Evolutionary conservation across 208 protist species (phyloP).

Genomic region (Acanthamoeba divionensis): DNA sequence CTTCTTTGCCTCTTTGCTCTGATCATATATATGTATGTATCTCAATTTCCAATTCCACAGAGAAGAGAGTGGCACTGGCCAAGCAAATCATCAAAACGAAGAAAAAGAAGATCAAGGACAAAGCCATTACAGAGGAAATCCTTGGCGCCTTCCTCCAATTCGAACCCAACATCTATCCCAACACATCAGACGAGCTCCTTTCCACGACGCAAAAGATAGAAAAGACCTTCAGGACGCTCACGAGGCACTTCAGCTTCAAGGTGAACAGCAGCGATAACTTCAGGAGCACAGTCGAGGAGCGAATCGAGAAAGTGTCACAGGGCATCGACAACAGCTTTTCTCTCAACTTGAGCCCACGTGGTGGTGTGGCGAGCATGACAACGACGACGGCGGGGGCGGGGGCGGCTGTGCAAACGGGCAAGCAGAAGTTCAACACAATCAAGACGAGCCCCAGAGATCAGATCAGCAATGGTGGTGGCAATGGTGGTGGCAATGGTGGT

Average conservation of each 20-base stretch:
- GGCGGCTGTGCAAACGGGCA: too few species aligned
- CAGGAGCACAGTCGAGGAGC: too few species aligned
- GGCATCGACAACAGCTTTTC: too few species aligned
- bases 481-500: too few species aligned
- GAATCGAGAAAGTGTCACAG: too few species aligned
- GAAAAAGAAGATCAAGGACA: neutral
- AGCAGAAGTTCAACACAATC: too few species aligned
- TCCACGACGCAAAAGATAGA: slow-evolving; percentile 21
- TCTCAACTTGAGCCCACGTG: too few species aligned
- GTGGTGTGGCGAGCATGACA: too few species aligned
- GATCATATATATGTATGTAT: neutral
- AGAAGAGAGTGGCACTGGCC: neutral
- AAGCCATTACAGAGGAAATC: neutral
- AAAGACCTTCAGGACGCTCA: slow-evolving; percentile 41
- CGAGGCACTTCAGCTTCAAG: slow-evolving; percentile 35
- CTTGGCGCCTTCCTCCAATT: slow-evolving; percentile 29
- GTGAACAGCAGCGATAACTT: too few species aligned
- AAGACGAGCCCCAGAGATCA: too few species aligned
- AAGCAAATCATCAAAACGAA: neutral
- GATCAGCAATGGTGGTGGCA: too few species aligned
- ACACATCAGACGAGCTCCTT: slow-evolving; percentile 6
- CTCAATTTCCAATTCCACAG: neutral
- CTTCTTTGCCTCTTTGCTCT: neutral
- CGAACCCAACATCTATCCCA: slow-evolving; percentile 16
- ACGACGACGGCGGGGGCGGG: too few species aligned